A percentile compares a stretch with the other conserved stretches of the same genome.
These are phyloP conservation scores for Globisporangium okanoganense DNA, from an alignment of 352 stramenopile genomes.

Conservation along the genomic window DNA sequence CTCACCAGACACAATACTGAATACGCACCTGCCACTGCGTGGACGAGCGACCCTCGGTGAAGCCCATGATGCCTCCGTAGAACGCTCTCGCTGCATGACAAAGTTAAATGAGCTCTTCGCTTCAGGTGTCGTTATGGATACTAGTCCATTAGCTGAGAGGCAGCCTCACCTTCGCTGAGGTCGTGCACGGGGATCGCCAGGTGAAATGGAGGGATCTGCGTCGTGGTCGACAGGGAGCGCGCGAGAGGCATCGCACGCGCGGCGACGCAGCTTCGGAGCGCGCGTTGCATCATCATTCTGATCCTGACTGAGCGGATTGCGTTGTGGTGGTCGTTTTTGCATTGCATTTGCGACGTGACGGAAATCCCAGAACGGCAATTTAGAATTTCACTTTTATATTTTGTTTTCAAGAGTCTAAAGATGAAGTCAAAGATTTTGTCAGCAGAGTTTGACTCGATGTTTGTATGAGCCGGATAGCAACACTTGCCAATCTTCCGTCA, in stretches of 20 bases:
- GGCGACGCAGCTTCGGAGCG: background rate
- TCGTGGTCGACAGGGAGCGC: conserved; percentile 10
- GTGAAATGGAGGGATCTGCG: conserved; percentile 75
- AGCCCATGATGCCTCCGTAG: conserved; percentile 91
- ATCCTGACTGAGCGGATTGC: background rate
- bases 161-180: conserved; percentile 56
- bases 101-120: background rate
- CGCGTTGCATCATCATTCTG: no score
- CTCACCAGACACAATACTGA: background rate
- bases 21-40: conserved; percentile 88
- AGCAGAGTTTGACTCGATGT: no score
- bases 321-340: background rate
- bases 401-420: no score
- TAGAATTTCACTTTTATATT: no score
- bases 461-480: no score
- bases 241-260: background rate
- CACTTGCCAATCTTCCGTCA: background rate
- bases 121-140: no score
- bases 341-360: background rate
- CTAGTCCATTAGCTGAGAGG: no score
- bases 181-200: conserved; percentile 95
- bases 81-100: conserved; percentile 82
- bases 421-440: no score
- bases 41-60: conserved; percentile 88
- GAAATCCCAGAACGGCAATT: no score